A percentile compares a stretch with the other conserved stretches of the same genome.
Evolutionary conservation across 306 rosid genomes (phyloP).

Genomic region (Quercus rubra): DNA sequence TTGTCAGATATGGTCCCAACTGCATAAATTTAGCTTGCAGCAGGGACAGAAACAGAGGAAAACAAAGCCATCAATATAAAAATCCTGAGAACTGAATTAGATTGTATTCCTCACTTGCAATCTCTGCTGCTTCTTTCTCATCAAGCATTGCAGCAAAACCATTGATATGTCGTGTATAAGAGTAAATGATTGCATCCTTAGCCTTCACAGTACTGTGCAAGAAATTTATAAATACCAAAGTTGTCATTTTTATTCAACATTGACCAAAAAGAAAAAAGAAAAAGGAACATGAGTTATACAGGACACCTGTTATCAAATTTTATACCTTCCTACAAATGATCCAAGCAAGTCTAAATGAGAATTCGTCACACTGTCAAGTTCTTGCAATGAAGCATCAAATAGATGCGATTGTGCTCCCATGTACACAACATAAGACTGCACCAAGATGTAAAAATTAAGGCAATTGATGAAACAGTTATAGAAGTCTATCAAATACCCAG

Average conservation of each 20-base stretch:
- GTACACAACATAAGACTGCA: constrained; percentile 59
- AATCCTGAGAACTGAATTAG: neutral
- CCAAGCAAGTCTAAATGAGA: constrained; percentile 38
- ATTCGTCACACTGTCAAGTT: constrained; percentile 22
- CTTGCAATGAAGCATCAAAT: constrained; percentile 29
- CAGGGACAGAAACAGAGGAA: neutral
- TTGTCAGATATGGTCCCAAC: neutral
- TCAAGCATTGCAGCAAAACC: constrained; percentile 55
- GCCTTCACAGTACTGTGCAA: constrained; percentile 39
- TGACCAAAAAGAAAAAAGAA: neutral
- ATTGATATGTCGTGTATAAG: constrained; percentile 48
- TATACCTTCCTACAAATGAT: constrained; percentile 49
- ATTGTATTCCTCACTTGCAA: constrained; percentile 36
- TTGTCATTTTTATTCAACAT: neutral
- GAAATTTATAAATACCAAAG: neutral
- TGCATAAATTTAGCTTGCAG: neutral
- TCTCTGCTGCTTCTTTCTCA: constrained; percentile 32
- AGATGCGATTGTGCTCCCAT: constrained; percentile 65
- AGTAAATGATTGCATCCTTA: constrained; percentile 42
- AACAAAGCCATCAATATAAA: neutral
- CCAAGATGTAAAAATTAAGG: neutral
- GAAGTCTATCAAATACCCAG: neutral
- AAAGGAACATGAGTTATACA: neutral
- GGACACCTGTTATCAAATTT: neutral
- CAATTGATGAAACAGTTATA: neutral